Evolutionary conservation across 805 yeast genomes (phyloP), one percentile per base, ranked within the genome.

Genomic region (Candida anglica): DNA sequence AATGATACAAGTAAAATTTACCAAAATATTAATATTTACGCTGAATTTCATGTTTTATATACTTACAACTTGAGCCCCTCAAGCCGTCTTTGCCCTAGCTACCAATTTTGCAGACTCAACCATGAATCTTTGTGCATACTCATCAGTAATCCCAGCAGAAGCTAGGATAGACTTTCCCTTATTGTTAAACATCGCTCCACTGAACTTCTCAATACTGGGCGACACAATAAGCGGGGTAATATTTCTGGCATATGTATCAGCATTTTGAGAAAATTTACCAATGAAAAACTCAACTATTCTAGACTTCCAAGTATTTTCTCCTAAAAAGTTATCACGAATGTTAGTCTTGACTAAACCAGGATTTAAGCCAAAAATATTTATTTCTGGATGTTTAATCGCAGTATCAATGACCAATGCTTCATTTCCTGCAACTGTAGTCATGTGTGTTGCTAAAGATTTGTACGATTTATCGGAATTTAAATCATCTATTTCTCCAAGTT

Each of bases 401-500:
- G 33, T 22, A 19, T 41, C 41, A 20, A 32, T 25, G 2, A 64
- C 67, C 16, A 65, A 37, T 1, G 63, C 49, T 39, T 66, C 71
- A 36, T 66, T 66, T 1, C 66, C 68, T 2, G 70, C 70, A n/a
- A 66, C 69, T 0, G 71, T 65, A 32, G 48, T 63, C 60, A 56
- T 52, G 37, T 66, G 71, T 3, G 66, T 55, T 6, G 32, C 35
- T 21, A 40, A 24, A 8, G 48, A 46, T 7, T 48, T 44, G 42
- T 66, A 66, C 1, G 32, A 35, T 15, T 44, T 37, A 10, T 59
- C 66, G 10, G 53, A 50, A 33, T 65, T 65, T 32, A 63, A 36
- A 40, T 66, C 66, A 9, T 57, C 57, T 19, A 52, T 44, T 6
- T 46, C 39, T 7, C 71, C 71, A 25, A 53, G 8, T 28, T 55